Conservation (phyloP, 306 rosid species). For the Cicer bijugum region DNA sequence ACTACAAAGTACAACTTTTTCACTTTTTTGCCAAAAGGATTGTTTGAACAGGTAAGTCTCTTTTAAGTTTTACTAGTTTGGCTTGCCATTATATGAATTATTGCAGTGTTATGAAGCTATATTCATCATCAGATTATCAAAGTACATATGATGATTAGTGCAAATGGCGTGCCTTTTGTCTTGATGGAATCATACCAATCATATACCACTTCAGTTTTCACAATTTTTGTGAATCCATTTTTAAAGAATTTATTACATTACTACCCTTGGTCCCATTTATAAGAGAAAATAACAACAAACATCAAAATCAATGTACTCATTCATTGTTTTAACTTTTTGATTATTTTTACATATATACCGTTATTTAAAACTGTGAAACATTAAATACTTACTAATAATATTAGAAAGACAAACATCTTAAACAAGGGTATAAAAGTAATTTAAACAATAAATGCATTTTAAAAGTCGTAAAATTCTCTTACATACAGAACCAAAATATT, state of each 20-base stretch:
- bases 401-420: too few species aligned
- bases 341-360: too few species aligned
- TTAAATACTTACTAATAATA: too few species aligned
- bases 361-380: too few species aligned
- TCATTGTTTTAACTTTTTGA: too few species aligned
- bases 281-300: too few species aligned
- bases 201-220: slow-evolving; percentile 12
- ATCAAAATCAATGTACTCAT: too few species aligned
- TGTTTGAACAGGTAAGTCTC: slow-evolving; percentile 87
- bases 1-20: slow-evolving; percentile 88
- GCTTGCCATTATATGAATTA: slow-evolving; percentile 14
- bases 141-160: slow-evolving; percentile 5
- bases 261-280: too few species aligned
- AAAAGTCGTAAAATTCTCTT: too few species aligned
- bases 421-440: too few species aligned
- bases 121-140: slow-evolving; percentile 31
- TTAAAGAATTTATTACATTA: neutral
- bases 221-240: slow-evolving; percentile 4
- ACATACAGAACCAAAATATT: too few species aligned
- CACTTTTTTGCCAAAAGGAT: slow-evolving; percentile 86
- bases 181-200: slow-evolving; percentile 22
- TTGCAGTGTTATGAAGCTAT: slow-evolving; percentile 29
- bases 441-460: too few species aligned
- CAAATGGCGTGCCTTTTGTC: slow-evolving; percentile 12
- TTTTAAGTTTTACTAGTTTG: slow-evolving; percentile 33